Conservation (phyloP, 257 asterid genomes). For the Fraxinus pennsylvanica region DNA sequence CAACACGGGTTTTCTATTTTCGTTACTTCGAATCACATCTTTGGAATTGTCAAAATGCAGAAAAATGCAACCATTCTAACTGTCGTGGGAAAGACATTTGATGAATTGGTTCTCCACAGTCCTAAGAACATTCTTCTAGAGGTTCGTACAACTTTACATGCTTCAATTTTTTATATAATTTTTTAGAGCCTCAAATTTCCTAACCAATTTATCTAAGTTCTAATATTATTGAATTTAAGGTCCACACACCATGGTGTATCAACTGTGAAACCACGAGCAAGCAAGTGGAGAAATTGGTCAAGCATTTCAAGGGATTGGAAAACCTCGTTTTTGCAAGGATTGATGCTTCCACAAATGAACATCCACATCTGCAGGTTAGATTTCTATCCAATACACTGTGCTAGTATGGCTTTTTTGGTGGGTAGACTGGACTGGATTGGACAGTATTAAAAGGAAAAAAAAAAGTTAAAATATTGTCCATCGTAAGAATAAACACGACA, state of each 20-base stretch:
- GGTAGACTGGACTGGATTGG: not conserved
- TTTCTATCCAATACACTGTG: not conserved
- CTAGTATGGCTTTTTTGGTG: not conserved
- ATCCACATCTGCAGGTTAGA: constrained; percentile 68
- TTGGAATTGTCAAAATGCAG: constrained; percentile 46
- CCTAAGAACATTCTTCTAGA: constrained; percentile 70
- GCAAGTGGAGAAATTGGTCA: constrained; percentile 89
- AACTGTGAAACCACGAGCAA: constrained; percentile 84
- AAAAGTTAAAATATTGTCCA: too few species aligned
- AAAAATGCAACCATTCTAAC: constrained; percentile 57
- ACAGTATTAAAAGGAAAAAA: too few species aligned
- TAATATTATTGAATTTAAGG: constrained; percentile 38
- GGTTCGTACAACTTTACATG: constrained; percentile 47
- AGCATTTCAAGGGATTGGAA: constrained; percentile 89
- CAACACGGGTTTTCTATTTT: not conserved
- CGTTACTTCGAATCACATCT: constrained; percentile 1
- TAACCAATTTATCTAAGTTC: not conserved
- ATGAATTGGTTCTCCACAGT: constrained; percentile 64
- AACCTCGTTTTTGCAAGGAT: constrained; percentile 75
- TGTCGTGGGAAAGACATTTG: constrained; percentile 86
- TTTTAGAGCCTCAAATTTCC: constrained; percentile 1
- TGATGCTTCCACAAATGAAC: constrained; percentile 88
- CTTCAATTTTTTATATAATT: not conserved
- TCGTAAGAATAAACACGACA: not conserved
- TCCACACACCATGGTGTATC: constrained; percentile 96